A percentile compares a stretch with the other conserved stretches of the same genome.
phyloP scores from a whole-genome alignment of 768 basidiomycete genomes.

The Hydnomerulius pinastri region DNA sequence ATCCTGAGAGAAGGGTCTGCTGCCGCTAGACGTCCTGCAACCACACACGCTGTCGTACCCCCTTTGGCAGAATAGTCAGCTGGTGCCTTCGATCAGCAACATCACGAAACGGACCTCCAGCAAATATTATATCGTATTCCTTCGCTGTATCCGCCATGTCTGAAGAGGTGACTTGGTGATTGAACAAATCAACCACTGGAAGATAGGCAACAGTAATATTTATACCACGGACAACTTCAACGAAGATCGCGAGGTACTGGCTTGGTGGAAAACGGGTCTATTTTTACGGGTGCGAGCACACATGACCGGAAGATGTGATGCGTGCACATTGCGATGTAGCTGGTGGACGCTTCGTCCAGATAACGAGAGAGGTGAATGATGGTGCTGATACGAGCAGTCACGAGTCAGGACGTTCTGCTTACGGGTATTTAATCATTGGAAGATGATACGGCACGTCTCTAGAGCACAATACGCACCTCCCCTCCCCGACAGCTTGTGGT shows the following conservation, averaged over 20 bases:
- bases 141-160: conserved; percentile 9
- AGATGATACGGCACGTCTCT: no score
- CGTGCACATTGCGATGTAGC: no score
- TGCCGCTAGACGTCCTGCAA: conserved; percentile 30
- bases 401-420: no score
- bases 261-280: no score
- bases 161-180: background rate
- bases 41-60: conserved; percentile 37
- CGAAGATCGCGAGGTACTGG: no score
- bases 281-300: conserved; percentile 1
- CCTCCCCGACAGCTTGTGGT: no score
- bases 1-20: conserved; percentile 27
- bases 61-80: conserved; percentile 20
- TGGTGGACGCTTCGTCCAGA: no score
- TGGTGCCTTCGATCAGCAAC: no score
- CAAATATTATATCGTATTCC: conserved; percentile 54
- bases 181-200: background rate
- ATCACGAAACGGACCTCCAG: conserved; percentile 50
- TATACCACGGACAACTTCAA: background rate
- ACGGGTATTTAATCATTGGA: no score
- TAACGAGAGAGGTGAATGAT: no score
- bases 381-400: no score
- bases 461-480: no score
- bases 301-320: background rate
- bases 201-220: background rate